A percentile compares a stretch with the other conserved stretches of the same genome.
phyloP scores from a whole-genome alignment of 1,139 yeast species.

The Yamadazyma sp. region DNA sequence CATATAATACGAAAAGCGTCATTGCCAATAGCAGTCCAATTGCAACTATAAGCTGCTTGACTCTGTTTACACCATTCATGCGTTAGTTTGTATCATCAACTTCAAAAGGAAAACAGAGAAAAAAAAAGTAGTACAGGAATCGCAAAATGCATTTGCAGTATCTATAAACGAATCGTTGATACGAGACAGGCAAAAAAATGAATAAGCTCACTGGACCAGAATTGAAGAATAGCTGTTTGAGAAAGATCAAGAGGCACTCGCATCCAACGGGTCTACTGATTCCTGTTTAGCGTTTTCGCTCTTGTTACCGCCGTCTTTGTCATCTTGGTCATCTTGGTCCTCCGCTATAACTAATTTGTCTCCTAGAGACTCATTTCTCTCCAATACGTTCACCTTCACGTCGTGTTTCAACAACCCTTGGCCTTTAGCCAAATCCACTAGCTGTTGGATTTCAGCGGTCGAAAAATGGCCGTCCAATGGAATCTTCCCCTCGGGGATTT shows the following conservation, averaged over 20 bases:
- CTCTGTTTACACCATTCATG: background rate
- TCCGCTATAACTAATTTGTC: conserved; percentile 19
- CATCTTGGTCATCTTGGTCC: background rate
- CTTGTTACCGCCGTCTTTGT: background rate
- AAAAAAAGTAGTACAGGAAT: too few species aligned
- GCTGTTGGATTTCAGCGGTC: conserved; percentile 30
- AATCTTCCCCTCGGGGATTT: conserved; percentile 38
- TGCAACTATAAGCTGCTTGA: conserved; percentile 3
- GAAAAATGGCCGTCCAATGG: conserved; percentile 46
- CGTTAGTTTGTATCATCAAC: background rate
- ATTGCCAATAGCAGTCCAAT: conserved; percentile 12
- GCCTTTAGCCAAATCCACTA: conserved; percentile 31
- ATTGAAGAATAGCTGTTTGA: background rate
- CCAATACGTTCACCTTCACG: conserved; percentile 27
- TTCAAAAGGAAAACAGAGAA: background rate
- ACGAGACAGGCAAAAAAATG: too few species aligned
- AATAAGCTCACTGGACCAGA: background rate
- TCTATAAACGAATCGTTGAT: too few species aligned
- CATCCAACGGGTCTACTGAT: conserved; percentile 1
- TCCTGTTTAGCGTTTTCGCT: background rate
- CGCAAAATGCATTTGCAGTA: too few species aligned
- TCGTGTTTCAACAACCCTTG: conserved; percentile 29
- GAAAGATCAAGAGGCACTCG: background rate
- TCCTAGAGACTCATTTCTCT: conserved; percentile 20
- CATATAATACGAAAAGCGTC: conserved; percentile 14